Base-by-base conservation (phyloP, 441 rosid genomes). In the Eutrema salsugineum region DNA sequence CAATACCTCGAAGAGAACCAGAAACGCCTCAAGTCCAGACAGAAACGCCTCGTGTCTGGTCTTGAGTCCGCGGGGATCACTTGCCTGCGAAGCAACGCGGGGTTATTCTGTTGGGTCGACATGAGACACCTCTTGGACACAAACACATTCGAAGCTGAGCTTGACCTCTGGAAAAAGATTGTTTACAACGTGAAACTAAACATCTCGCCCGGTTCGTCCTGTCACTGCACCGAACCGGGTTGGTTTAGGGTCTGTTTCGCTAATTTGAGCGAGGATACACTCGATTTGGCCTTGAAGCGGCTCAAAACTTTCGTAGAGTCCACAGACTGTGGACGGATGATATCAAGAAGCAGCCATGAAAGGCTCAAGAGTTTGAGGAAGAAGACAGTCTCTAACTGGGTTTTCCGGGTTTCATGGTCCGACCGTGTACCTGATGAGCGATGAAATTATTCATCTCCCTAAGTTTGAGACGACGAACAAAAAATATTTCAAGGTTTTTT, bases 161-260 rank as follows among this genome's bases (percentile, higher is more conserved):
- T 87, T 73, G 94, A 90, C 47, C 88, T 94, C 5, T 91, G 99
- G 97, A 84, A 87, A 70, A 84, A 83, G 77, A 91, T 94, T 43
- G 94, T 94, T 40, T 86, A 91, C 66, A 88, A 94, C 5, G 97
- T 94, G 40, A 84, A 83, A 68, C 74, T 94, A 20, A 94, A 94
- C 67, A 91, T 94, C 15, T 91, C 99, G 2, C 97, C 99, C 0
- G 97, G 99, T 12, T 86, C 88, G 3, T 94, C 99, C 0, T 94
- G 93, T 70, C 99, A 94, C 78, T 94, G 97, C 82, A 78, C 83
- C 5, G 97, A 92, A 42, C 98, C 99, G 0, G 99, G 99, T 2
- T 94, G 96, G 97, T 94, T 94, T 75, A 83, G 97, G 1, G 92
- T 90, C 46, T 94, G 99, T 79, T 94, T 94, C 78, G 99, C 97